Evolutionary conservation across 768 basidiomycete species (phyloP).

Genomic region (Melanogaster broomeanus): DNA sequence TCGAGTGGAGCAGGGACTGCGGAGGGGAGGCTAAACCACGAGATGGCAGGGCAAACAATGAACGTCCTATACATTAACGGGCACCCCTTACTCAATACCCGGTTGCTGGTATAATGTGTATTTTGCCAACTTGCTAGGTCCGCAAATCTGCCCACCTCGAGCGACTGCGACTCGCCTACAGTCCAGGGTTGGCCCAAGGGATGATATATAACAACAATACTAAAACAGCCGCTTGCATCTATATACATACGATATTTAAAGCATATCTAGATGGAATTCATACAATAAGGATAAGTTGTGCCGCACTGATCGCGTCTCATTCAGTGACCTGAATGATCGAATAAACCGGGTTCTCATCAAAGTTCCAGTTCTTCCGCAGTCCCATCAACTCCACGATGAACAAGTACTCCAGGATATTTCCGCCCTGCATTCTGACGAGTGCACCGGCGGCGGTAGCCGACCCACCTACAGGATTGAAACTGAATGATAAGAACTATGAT

Average conservation of each 20-base stretch:
- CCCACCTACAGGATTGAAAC: conserved; percentile 58
- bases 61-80: conserved; percentile 76
- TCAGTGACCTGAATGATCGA: conserved; percentile 83
- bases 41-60: conserved; percentile 35
- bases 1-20: conserved; percentile 21
- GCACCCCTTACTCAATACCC: conserved; percentile 74
- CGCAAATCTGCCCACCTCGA: neutral
- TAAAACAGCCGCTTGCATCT: neutral
- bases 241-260: conserved; percentile 2
- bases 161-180: too few relatives aligned
- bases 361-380: conserved; percentile 75
- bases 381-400: conserved; percentile 88
- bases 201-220: too few relatives aligned
- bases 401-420: conserved; percentile 86
- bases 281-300: conserved; percentile 26
- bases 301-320: conserved; percentile 7
- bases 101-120: conserved; percentile 52
- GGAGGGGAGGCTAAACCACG: conserved; percentile 17
- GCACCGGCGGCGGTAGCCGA: conserved; percentile 93
- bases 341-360: conserved; percentile 70
- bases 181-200: too few relatives aligned
- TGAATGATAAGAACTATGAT: conserved; percentile 6
- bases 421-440: conserved; percentile 80
- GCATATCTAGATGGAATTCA: conserved; percentile 1
- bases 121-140: neutral